Percentiles rank a stretch among this genome's conserved stretches.
Evolutionary conservation across 768 basidiomycete genomes (phyloP).

Genomic region (Kwoniella shandongensis): DNA sequence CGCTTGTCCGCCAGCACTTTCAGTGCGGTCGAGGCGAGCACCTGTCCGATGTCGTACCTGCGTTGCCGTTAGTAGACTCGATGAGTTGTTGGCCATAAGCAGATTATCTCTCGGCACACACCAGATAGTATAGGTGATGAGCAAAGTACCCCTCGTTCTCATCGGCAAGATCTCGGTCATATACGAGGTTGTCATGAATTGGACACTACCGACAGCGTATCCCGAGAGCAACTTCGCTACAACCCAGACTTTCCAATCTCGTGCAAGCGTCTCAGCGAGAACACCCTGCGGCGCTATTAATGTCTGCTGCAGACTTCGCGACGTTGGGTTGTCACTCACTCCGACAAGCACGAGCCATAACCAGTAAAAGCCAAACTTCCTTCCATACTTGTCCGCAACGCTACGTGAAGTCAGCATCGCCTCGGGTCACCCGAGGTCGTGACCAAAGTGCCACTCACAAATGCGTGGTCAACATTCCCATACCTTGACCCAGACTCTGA

Average conservation of each 20-base stretch:
- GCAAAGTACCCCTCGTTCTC: slow-evolving; percentile 29
- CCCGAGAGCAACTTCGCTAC: slow-evolving; percentile 38
- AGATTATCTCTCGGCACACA: slow-evolving; percentile 8
- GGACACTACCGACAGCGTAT: slow-evolving; percentile 37
- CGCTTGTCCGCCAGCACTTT: slow-evolving; percentile 28
- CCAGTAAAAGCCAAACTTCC: slow-evolving; percentile 35
- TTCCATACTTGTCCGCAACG: slow-evolving; percentile 37
- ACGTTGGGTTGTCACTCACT: slow-evolving; percentile 1
- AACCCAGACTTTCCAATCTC: slow-evolving; percentile 24
- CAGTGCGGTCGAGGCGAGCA: slow-evolving; percentile 30
- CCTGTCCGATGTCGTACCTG: slow-evolving; percentile 36
- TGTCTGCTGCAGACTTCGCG: slow-evolving; percentile 7
- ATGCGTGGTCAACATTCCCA: slow-evolving; percentile 22
- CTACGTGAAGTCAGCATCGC: slow-evolving; percentile 9
- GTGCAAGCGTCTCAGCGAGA: slow-evolving; percentile 13
- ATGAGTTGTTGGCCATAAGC: no score
- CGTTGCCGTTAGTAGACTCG: background rate
- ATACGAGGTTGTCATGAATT: slow-evolving; percentile 36
- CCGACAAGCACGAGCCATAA: slow-evolving; percentile 29
- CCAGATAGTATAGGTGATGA: slow-evolving; percentile 30
- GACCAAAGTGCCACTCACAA: slow-evolving; percentile 12
- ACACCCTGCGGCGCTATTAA: slow-evolving; percentile 12
- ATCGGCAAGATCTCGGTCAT: slow-evolving; percentile 35
- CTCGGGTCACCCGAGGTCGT: background rate
- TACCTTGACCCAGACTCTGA: slow-evolving; percentile 31